These are phyloP conservation scores for Beta lomatogona DNA, from an alignment of 179 eudicot species.

Conservation along the genomic window DNA sequence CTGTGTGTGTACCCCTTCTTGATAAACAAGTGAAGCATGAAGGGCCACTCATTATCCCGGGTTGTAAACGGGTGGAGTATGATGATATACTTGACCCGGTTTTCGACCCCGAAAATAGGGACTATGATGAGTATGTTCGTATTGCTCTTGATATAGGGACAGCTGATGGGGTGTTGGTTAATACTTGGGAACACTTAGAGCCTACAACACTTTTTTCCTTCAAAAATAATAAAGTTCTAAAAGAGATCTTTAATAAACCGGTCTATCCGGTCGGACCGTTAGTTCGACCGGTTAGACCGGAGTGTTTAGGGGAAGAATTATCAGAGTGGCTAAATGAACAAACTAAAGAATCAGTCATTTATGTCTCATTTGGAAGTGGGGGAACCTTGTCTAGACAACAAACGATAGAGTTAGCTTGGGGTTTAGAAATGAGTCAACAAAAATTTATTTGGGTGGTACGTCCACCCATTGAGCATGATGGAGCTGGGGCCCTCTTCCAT, in stretches of 20 bases:
- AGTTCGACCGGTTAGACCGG: slow-evolving; percentile 15
- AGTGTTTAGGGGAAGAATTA: neutral
- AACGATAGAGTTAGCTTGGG: slow-evolving; percentile 47
- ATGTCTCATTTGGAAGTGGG: slow-evolving; percentile 55
- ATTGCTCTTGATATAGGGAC: slow-evolving; percentile 16
- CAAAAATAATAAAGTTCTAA: slow-evolving; percentile 17
- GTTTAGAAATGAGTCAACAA: slow-evolving; percentile 53
- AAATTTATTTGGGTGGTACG: slow-evolving; percentile 54
- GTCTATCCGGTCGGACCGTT: slow-evolving; percentile 48
- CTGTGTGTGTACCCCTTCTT: slow-evolving; percentile 10
- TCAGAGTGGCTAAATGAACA: slow-evolving; percentile 46
- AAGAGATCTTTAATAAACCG: slow-evolving; percentile 18
- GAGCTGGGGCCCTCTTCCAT: slow-evolving; percentile 25
- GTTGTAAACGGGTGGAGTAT: slow-evolving; percentile 21
- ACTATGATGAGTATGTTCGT: slow-evolving; percentile 18
- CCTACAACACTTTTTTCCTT: slow-evolving; percentile 32
- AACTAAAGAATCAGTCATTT: slow-evolving; percentile 38
- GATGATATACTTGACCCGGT: slow-evolving; percentile 25
- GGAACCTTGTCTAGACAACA: slow-evolving; percentile 46
- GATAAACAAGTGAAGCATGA: slow-evolving; percentile 6
- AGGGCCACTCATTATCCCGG: slow-evolving; percentile 27
- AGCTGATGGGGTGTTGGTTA: slow-evolving; percentile 30
- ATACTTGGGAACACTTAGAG: slow-evolving; percentile 31
- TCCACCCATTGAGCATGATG: slow-evolving; percentile 32
- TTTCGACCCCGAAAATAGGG: neutral